These are phyloP conservation scores for Tolypocladium album DNA, from an alignment of 2,329 filamentous ascomycete genomes.

Conservation along the genomic window DNA sequence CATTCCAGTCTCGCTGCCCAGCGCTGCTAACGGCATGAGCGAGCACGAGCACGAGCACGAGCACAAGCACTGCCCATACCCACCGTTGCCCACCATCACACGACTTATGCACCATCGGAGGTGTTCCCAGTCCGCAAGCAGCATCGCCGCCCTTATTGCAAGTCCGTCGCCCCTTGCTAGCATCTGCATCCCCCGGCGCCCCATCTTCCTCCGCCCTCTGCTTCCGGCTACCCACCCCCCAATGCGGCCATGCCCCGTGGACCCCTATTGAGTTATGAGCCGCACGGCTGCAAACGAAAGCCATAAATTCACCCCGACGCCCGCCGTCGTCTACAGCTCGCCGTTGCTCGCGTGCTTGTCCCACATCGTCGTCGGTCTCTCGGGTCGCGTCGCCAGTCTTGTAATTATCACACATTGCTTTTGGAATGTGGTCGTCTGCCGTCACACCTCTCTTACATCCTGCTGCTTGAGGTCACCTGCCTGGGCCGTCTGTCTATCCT, in stretches of 20 bases:
- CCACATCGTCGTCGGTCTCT: neutral
- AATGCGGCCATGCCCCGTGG: neutral
- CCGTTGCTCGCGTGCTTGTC: neutral
- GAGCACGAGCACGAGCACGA: too few relatives aligned
- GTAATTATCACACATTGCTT: neutral
- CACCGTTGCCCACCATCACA: too few relatives aligned
- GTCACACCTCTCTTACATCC: neutral
- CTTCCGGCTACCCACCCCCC: neutral
- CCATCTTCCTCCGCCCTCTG: neutral
- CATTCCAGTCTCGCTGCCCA: neutral
- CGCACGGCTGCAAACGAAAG: constrained; percentile 1
- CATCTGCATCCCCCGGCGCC: neutral
- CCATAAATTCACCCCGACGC: constrained; percentile 1
- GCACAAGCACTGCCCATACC: too few relatives aligned
- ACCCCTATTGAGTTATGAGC: neutral
- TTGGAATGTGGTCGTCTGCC: neutral
- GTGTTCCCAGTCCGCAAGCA: neutral
- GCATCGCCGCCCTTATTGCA: neutral
- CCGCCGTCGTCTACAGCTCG: neutral
- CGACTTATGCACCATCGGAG: neutral
- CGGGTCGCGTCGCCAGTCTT: neutral
- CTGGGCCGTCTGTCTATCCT: neutral
- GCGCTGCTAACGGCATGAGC: too few relatives aligned
- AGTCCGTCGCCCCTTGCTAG: neutral
- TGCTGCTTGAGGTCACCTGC: neutral